phyloP scores from a whole-genome alignment of 257 asterid species.

The Solanum ossicruentum region DNA sequence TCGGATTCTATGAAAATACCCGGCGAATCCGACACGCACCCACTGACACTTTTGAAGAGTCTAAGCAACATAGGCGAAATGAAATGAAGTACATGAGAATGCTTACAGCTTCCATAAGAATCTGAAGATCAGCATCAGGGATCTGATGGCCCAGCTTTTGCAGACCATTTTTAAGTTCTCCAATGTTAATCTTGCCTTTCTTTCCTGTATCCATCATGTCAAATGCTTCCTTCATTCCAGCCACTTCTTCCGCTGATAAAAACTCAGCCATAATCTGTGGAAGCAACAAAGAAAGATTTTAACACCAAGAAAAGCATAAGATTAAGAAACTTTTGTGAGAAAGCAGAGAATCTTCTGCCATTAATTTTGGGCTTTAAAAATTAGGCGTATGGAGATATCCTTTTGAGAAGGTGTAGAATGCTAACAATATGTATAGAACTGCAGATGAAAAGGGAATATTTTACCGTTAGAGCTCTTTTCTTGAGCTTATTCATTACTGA shows the following conservation, averaged over 20 bases:
- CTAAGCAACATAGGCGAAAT: neutral
- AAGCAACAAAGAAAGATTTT: neutral
- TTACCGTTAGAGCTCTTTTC: conserved; percentile 58
- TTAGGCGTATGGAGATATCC: neutral
- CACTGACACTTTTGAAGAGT: no score
- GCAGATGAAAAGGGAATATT: neutral
- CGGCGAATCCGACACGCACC: no score
- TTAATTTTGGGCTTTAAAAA: neutral
- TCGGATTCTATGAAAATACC: no score
- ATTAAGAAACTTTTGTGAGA: neutral
- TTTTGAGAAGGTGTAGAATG: neutral
- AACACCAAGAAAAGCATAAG: neutral
- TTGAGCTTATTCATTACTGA: conserved; percentile 69
- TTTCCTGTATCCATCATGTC: conserved; percentile 49
- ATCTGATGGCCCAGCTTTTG: conserved; percentile 56
- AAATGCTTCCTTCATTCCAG: conserved; percentile 61
- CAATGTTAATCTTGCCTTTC: conserved; percentile 37
- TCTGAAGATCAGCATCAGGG: conserved; percentile 53
- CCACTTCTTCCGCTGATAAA: conserved; percentile 64
- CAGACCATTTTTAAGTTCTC: conserved; percentile 43
- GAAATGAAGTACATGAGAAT: neutral
- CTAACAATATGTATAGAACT: neutral
- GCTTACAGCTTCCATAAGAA: conserved; percentile 70
- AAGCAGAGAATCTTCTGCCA: neutral
- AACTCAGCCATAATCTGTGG: conserved; percentile 58